These are phyloP conservation scores for Symbiodinium natans DNA, from an alignment of 73 alveolate genomes.

Conservation along the genomic window DNA sequence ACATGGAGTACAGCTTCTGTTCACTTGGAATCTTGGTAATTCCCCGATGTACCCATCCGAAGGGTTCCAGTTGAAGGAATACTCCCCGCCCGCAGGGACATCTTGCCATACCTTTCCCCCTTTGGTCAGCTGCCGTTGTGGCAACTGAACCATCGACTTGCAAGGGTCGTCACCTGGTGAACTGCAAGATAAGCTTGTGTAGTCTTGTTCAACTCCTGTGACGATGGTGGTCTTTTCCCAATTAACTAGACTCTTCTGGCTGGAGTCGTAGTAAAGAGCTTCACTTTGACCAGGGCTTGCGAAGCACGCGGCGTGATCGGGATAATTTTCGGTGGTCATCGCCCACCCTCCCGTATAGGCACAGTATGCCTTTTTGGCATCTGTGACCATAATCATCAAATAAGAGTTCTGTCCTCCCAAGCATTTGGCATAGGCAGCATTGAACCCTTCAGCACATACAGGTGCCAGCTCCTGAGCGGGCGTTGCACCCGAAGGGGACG, in stretches of 20 bases:
- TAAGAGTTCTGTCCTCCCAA: conserved; percentile 38
- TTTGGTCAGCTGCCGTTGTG: neutral
- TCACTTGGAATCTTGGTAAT: too few species aligned
- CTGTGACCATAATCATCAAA: conserved; percentile 35
- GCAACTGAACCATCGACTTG: conserved; percentile 11
- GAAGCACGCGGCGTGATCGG: conserved; percentile 9
- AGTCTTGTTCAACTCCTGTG: conserved; percentile 21
- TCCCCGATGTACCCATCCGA: conserved; percentile 34
- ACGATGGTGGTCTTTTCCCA: conserved; percentile 19
- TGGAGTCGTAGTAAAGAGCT: neutral
- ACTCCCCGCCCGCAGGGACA: conserved; percentile 46
- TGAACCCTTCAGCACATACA: conserved; percentile 39
- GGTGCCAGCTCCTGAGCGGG: conserved; percentile 32
- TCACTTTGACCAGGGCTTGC: conserved; percentile 23
- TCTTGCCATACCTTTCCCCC: conserved; percentile 61
- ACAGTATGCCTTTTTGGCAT: neutral
- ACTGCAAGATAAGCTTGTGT: conserved; percentile 31
- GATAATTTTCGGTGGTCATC: neutral
- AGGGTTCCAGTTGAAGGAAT: conserved; percentile 35
- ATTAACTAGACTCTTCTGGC: neutral
- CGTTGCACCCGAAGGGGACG: neutral
- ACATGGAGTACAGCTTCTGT: conserved; percentile 16
- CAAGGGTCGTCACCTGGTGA: conserved; percentile 11
- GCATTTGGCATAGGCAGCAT: conserved; percentile 47
- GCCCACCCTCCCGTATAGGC: conserved; percentile 29